Conservation (phyloP, 2,329 filamentous ascomycete genomes). For the Arachnopeziza araneosa region DNA sequence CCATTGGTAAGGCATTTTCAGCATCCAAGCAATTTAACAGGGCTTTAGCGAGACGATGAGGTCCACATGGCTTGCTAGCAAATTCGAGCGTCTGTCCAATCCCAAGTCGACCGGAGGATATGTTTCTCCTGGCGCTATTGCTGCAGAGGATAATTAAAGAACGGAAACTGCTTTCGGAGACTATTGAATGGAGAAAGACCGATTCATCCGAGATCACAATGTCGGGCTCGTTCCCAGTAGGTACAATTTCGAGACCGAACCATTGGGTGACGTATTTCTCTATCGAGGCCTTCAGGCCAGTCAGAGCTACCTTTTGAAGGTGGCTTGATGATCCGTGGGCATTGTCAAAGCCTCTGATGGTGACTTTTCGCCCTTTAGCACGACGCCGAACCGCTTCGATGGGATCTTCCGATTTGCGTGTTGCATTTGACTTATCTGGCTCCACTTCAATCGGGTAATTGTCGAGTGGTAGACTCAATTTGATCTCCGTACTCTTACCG, state of each 20-base stretch:
- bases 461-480: conserved; percentile 38
- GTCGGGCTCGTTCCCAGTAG: conserved; percentile 5
- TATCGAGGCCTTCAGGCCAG: conserved; percentile 16
- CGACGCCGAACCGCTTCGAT: conserved; percentile 16
- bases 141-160: conserved; percentile 19
- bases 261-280: conserved; percentile 20
- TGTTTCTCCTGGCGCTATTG: conserved; percentile 14
- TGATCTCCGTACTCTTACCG: conserved; percentile 49
- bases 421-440: neutral
- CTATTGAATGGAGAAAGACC: conserved; percentile 7
- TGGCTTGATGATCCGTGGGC: neutral
- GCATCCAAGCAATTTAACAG: conserved; percentile 21
- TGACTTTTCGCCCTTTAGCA: conserved; percentile 13
- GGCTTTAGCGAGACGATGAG: conserved; percentile 22
- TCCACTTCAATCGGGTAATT: conserved; percentile 4
- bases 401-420: conserved; percentile 7
- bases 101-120: conserved; percentile 12
- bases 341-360: conserved; percentile 19
- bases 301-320: conserved; percentile 10
- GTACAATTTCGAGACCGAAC: conserved; percentile 14
- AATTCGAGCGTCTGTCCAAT: conserved; percentile 18
- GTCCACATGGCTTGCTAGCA: conserved; percentile 22
- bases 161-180: conserved; percentile 4
- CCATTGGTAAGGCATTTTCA: conserved; percentile 7
- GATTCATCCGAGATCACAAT: conserved; percentile 22